phyloP scores from a whole-genome alignment of 257 asterid genomes.

The Misopates orontium region DNA sequence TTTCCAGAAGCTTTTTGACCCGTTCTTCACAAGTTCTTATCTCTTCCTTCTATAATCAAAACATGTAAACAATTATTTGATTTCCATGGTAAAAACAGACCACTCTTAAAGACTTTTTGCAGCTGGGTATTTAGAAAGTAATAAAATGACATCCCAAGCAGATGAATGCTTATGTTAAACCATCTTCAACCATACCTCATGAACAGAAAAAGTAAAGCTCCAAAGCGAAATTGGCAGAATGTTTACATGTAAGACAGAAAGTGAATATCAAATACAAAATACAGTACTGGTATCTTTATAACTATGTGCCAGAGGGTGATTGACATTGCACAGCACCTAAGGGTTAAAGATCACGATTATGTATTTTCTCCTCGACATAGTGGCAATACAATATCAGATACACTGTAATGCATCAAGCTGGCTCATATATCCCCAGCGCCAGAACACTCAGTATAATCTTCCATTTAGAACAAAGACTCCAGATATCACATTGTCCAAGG shows the following conservation, averaged over 20 bases:
- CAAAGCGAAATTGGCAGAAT: neutral
- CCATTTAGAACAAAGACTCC: too few relatives aligned
- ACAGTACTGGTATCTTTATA: too few relatives aligned
- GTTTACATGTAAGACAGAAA: neutral
- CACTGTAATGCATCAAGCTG: too few relatives aligned
- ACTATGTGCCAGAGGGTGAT: too few relatives aligned
- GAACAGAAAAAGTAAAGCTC: neutral
- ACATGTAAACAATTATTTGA: conserved; percentile 23
- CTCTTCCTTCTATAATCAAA: conserved; percentile 77
- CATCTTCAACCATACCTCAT: neutral
- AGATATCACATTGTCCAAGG: too few relatives aligned
- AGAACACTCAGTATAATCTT: too few relatives aligned
- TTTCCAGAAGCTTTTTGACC: conserved; percentile 85
- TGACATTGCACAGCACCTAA: too few relatives aligned
- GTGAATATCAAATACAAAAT: too few relatives aligned
- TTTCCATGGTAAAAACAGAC: conserved; percentile 21
- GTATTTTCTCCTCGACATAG: too few relatives aligned
- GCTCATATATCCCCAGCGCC: too few relatives aligned
- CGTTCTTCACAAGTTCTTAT: conserved; percentile 75
- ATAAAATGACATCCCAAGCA: conserved; percentile 2
- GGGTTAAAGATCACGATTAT: too few relatives aligned
- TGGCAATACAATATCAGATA: too few relatives aligned
- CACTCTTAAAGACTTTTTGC: conserved; percentile 8
- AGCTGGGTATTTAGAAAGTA: conserved; percentile 14
- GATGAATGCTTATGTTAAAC: neutral